phyloP scores from a whole-genome alignment of 106 monocot genomes.

The Gastrodia elata region DNA sequence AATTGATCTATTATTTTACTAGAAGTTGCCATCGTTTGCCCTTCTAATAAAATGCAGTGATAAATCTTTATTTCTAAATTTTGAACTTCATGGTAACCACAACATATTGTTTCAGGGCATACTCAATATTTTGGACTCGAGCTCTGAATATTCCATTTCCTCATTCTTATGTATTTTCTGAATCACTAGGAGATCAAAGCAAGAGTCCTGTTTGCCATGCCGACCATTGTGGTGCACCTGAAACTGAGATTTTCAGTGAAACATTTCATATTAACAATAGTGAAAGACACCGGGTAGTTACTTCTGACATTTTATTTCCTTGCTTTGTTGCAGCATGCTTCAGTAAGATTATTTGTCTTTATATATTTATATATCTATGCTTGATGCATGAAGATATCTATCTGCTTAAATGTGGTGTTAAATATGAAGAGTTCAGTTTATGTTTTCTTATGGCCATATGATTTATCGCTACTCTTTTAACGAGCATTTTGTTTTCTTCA shows the following conservation, averaged over 20 bases:
- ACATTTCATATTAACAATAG: conserved; percentile 9
- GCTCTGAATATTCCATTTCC: conserved; percentile 95
- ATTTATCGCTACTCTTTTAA: neutral
- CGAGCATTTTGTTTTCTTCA: neutral
- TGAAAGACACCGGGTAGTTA: conserved; percentile 17
- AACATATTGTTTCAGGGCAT: conserved; percentile 55
- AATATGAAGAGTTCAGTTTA: neutral
- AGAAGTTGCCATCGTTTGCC: neutral
- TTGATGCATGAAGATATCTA: neutral
- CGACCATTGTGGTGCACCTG: conserved; percentile 7
- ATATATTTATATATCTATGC: neutral
- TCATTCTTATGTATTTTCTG: conserved; percentile 78
- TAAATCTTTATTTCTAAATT: neutral
- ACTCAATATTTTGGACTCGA: conserved; percentile 90
- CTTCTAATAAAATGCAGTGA: neutral
- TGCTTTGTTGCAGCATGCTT: neutral
- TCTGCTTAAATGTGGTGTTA: neutral
- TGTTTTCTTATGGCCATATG: neutral
- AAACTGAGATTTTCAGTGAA: conserved; percentile 16
- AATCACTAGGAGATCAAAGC: conserved; percentile 23
- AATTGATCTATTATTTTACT: neutral
- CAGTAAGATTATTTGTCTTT: neutral
- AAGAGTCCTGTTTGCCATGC: neutral
- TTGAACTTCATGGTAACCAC: neutral
- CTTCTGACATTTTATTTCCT: conserved; percentile 3